These are phyloP conservation scores for Nicotiana undulata DNA, from an alignment of 257 asterid species.

Conservation along the genomic window DNA sequence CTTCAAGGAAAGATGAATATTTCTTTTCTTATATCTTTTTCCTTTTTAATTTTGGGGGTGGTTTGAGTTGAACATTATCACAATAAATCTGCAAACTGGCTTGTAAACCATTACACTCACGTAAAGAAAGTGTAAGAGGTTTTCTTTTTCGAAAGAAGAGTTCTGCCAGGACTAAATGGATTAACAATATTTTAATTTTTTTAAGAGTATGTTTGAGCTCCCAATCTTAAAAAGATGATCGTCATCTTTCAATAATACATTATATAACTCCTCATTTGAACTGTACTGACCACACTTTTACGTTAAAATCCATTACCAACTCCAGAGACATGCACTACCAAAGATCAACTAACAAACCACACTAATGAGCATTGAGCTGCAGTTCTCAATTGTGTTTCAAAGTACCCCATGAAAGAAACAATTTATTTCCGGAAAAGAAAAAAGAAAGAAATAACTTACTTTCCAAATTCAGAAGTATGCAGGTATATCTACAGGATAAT, in stretches of 20 bases:
- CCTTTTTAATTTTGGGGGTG: background rate
- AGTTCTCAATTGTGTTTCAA: background rate
- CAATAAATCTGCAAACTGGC: background rate
- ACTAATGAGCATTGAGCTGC: background rate
- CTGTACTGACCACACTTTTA: background rate
- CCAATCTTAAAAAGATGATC: background rate
- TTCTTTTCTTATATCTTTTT: background rate
- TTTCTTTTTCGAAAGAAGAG: background rate
- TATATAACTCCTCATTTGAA: background rate
- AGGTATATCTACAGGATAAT: conserved; percentile 4
- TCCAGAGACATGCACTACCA: background rate
- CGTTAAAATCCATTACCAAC: background rate
- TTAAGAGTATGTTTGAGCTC: background rate
- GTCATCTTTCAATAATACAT: background rate
- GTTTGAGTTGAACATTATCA: background rate
- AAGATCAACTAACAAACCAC: background rate
- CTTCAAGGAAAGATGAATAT: background rate
- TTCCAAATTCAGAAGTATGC: background rate
- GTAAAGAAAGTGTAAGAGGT: background rate
- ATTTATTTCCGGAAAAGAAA: background rate
- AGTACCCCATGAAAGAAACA: background rate
- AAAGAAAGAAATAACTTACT: background rate
- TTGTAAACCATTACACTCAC: background rate
- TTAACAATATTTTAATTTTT: background rate
- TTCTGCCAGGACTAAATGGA: conserved; percentile 1